Percentiles rank a stretch among this genome's conserved stretches.
These are phyloP conservation scores for Suhomyces pyralidae DNA, from an alignment of 805 yeast genomes.

Conservation along the genomic window DNA sequence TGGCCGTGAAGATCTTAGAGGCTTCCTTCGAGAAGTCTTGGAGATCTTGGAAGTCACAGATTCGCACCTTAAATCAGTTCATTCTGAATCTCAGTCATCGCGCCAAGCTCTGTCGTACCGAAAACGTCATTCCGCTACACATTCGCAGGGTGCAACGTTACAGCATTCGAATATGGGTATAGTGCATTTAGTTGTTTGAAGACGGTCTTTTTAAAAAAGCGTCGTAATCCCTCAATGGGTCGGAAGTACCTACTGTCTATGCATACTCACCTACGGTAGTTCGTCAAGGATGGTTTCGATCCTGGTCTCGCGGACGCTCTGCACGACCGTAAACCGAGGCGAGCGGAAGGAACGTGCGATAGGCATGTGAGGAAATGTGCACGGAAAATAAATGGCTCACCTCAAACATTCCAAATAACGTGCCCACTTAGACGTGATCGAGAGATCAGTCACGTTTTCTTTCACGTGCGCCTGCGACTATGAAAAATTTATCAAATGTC, in stretches of 20 bases:
- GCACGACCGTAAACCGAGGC: not conserved
- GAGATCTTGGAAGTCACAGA: not conserved
- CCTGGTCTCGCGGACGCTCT: not conserved
- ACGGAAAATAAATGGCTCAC: no score
- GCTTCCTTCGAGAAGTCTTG: not conserved
- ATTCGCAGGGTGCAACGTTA: not conserved
- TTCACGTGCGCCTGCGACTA: not conserved
- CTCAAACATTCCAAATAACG: no score
- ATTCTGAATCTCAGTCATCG: not conserved
- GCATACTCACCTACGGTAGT: not conserved
- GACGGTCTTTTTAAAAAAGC: not conserved
- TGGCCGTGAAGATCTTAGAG: not conserved
- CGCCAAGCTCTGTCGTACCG: not conserved
- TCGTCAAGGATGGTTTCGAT: not conserved
- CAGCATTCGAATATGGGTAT: not conserved
- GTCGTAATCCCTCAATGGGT: not conserved
- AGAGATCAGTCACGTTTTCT: not conserved
- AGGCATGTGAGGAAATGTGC: not conserved
- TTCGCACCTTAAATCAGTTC: not conserved
- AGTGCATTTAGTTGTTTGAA: not conserved
- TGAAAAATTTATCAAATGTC: constrained; percentile 1
- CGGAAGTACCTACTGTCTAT: not conserved
- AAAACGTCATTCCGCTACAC: not conserved
- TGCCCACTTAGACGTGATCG: not conserved
- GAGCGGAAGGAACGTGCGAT: no score